Conservation (phyloP, 2,329 filamentous ascomycete species). For the Botryotinia calthae region DNA sequence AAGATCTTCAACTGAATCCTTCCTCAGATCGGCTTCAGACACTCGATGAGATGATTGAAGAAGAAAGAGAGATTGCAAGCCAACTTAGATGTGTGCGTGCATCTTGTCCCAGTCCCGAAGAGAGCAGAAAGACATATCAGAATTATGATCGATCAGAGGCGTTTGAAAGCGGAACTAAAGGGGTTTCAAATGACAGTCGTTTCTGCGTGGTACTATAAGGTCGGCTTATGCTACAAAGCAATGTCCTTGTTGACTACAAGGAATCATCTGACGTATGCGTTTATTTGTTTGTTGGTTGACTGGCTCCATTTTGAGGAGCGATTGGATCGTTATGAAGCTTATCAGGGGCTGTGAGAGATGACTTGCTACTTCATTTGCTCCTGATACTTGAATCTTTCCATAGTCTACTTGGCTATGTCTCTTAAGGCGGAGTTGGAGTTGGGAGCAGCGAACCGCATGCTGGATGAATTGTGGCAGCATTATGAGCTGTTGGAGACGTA, state of each 20-base stretch:
- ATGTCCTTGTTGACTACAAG: not conserved
- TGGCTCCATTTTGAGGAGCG: not conserved
- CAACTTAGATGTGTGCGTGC: not conserved
- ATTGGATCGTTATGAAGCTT: not conserved
- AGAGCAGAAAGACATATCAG: not conserved
- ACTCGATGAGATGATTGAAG: slow-evolving; percentile 7
- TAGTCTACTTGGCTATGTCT: not conserved
- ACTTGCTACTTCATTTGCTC: not conserved
- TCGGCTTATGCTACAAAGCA: not conserved
- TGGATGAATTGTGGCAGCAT: not conserved
- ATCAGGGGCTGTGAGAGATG: not conserved
- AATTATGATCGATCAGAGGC: not conserved
- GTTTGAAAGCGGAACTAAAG: not conserved
- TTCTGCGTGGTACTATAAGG: not conserved
- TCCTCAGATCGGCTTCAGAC: not conserved
- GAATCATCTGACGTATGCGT: not conserved
- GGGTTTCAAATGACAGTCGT: not conserved
- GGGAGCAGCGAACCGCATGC: not conserved
- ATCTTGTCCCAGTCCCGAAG: not conserved
- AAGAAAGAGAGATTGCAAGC: not conserved
- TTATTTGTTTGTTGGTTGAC: not conserved
- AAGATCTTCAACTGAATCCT: not conserved
- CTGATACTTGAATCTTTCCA: not conserved
- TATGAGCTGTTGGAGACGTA: not conserved
- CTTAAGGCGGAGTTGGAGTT: not conserved